A percentile compares a stretch with the other conserved stretches of the same genome.
phyloP scores from a whole-genome alignment of 176 grass and related monocot species.

The Pontederia paniculata region DNA sequence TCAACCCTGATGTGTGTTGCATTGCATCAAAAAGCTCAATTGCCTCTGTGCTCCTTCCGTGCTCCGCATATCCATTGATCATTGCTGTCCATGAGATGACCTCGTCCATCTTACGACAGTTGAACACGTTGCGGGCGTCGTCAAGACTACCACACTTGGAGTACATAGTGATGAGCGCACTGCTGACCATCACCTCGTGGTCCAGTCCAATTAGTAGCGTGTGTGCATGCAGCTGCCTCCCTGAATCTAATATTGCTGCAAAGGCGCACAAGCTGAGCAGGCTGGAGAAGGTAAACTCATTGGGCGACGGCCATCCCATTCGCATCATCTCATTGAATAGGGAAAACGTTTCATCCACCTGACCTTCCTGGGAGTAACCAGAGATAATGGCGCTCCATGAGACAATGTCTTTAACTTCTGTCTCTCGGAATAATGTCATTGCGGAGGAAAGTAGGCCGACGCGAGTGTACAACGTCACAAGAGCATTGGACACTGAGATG shows the following conservation, averaged over 20 bases:
- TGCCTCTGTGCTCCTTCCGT: conserved; percentile 32
- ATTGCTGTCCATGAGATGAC: conserved; percentile 47
- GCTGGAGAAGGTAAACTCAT: conserved; percentile 54
- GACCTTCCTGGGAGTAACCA: conserved; percentile 32
- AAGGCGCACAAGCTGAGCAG: conserved; percentile 38
- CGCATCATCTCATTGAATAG: conserved; percentile 40
- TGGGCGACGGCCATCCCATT: conserved; percentile 21
- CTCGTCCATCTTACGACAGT: conserved; percentile 20
- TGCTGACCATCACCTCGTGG: conserved; percentile 32
- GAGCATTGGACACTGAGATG: conserved; percentile 40
- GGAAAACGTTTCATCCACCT: conserved; percentile 28
- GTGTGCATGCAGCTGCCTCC: conserved; percentile 37
- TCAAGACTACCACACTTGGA: conserved; percentile 45
- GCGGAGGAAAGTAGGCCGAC: conserved; percentile 23
- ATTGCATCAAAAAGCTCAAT: conserved; percentile 42
- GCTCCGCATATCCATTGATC: conserved; percentile 42
- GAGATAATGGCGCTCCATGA: conserved; percentile 62
- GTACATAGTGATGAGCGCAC: conserved; percentile 46
- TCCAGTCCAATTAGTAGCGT: conserved; percentile 23
- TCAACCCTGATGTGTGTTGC: conserved; percentile 17
- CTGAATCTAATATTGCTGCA: conserved; percentile 24
- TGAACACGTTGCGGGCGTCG: conserved; percentile 31
- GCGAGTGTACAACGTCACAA: conserved; percentile 44
- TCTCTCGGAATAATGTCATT: conserved; percentile 31
- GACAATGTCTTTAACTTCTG: conserved; percentile 36